Base-by-base conservation (phyloP, 331 rosid genomes). In the Malus hybrid region DNA sequence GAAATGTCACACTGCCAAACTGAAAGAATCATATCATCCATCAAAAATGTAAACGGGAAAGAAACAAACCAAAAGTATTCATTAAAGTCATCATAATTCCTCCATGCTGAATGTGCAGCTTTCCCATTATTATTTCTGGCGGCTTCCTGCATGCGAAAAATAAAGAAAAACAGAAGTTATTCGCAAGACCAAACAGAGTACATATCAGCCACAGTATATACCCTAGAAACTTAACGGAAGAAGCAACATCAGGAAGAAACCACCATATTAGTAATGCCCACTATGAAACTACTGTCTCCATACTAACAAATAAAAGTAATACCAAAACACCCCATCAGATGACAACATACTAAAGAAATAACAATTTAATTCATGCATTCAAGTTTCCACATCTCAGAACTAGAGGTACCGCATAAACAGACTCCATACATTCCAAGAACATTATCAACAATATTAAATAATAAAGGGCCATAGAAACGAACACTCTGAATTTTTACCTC, bases 41-140 rank as follows among this genome's bases (percentile, higher is more conserved):
- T 60, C 39, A 50, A 56, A 10, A 32, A 55, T n/a, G 4, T 13
- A 32, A 55, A 69, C 13, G 36, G 36, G 12, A 24, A 39, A 50
- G 72, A 70, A 56, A 81, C 95, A 79, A 70, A 94, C 99, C 99
- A 94, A 84, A 94, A 94, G 83, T 90, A 90, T 89, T 94, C 99
- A 65, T 94, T 94, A 85, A 94, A 94, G 82, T 94, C 99, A 22
- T 94, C 99, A 80, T 94, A 94, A 69, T 94, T 94, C 86, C 99
- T 84, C 99, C 99, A 94, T 65, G 88, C 89, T 50, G 99, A 94
- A 86, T 94, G 99, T 19, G 97, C 99, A 34, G 97, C 97, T 85
- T 88, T 94, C 81, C 99, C 99, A 74, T 82, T 86, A 72, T 90
- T 87, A 80, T 90, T 92, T 78, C 65, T 75, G 10, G 0, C 74